Evolutionary conservation across 768 basidiomycete species (phyloP), one percentile per base, ranked within the genome.

Genomic region (Dictyophora rubrovolvata): DNA sequence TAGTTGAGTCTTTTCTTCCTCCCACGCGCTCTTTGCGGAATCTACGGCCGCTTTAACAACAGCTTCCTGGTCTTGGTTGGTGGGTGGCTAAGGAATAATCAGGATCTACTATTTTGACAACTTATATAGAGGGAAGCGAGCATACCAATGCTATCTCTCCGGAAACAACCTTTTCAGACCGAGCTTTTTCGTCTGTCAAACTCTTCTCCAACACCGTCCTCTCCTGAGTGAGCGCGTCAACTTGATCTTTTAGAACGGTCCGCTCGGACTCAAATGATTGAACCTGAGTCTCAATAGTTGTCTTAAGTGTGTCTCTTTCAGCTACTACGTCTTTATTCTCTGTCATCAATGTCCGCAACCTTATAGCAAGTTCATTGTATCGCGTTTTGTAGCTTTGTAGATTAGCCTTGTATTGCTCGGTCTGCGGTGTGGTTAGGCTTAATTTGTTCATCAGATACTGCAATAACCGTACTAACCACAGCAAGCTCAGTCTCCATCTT

Each of bases 1-100:
- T 0, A 90, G 72, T 55, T 80, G 77, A 0, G 70, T 74, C 63
- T 83, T 87, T 66, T 88, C 85, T 1, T 73, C 65, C 58, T 87
- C 84, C 79, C 81, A 81, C 17, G 69, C 68, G 14, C 64, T 61
- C 55, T 73, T 76, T 33, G 66, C 65, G 36, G 70, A 68, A 14
- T 74, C 72, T 3, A 73, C 60, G 1, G 63, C 65, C 4, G 66
- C 65, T 1, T 62, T 35, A 34, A 62, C 58, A 4, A 57, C 49
- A 10, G 54, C 61, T 1, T 60, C 23, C 11, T 59, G 60, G 5
- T 61, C 52, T 54, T 59, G 55, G 53, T 65, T 36, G 1, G 49
- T 11, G 3, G 35, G 48, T 5, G 42, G 42, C 42, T 42, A 42
- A 42, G n/a, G 10, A 42, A 42, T 2, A 12, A 14, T 4, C 12